A percentile compares a stretch with the other conserved stretches of the same genome.
Evolutionary conservation across 2,329 filamentous ascomycete species (phyloP).

Genomic region (Fusarium sp.): DNA sequence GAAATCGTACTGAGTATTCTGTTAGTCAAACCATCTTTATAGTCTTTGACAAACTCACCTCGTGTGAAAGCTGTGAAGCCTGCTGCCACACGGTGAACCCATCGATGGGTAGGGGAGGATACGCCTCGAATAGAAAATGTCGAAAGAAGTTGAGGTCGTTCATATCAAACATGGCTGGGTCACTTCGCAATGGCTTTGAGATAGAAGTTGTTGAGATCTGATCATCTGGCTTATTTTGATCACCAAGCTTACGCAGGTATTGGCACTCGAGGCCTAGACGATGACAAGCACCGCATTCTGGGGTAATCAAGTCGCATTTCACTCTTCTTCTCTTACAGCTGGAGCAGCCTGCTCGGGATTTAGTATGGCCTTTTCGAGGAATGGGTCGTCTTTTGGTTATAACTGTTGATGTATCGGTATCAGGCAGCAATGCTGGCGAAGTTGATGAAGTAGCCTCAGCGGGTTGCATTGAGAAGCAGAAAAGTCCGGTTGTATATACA

Average conservation of each 20-base stretch:
- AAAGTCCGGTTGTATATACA: too few species aligned
- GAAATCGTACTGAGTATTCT: constrained; percentile 51
- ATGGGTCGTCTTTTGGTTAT: constrained; percentile 46
- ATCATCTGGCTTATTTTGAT: constrained; percentile 1
- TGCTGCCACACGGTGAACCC: constrained; percentile 52
- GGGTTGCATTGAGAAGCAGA: neutral
- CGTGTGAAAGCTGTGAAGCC: constrained; percentile 53
- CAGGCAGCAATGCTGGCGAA: neutral
- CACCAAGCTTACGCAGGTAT: constrained; percentile 40
- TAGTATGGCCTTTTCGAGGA: constrained; percentile 51
- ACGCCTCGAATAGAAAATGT: constrained; percentile 61
- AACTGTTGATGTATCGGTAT: neutral
- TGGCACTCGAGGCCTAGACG: constrained; percentile 53
- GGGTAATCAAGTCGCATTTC: constrained; percentile 55
- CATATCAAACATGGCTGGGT: constrained; percentile 50
- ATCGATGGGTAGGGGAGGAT: constrained; percentile 54
- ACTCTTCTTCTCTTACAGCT: constrained; percentile 55
- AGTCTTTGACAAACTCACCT: constrained; percentile 41
- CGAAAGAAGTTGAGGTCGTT: constrained; percentile 64
- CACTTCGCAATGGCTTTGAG: constrained; percentile 33
- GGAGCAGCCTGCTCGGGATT: constrained; percentile 50
- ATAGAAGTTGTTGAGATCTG: constrained; percentile 1
- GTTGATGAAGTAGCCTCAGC: constrained; percentile 1
- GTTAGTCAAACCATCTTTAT: neutral
- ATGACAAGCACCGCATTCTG: constrained; percentile 51